Conservation (phyloP, 2,329 filamentous ascomycete genomes). For the Myriosclerotinia duriaeana region DNA sequence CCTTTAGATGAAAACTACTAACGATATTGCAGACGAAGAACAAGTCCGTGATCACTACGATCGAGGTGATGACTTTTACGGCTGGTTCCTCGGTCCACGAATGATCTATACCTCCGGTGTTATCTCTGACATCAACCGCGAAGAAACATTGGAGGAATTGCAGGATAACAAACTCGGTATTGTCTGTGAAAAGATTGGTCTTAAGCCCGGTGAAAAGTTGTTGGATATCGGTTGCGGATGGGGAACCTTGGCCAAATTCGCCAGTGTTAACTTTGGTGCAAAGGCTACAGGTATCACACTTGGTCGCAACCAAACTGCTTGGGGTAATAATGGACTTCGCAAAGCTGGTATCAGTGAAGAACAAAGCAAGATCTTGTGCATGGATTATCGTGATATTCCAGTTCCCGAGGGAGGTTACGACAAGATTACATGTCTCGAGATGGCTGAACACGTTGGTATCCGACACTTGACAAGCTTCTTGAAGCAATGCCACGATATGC, state of each 20-base stretch:
- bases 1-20: conserved; percentile 34
- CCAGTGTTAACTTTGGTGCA: conserved; percentile 86
- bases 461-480: conserved; percentile 81
- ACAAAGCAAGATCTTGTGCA: conserved; percentile 90
- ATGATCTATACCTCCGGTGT: conserved; percentile 99
- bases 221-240: conserved; percentile 97
- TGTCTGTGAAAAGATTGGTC: conserved; percentile 91
- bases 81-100: conserved; percentile 95
- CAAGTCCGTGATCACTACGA: conserved; percentile 98
- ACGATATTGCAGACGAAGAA: conserved; percentile 72
- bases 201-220: conserved; percentile 77
- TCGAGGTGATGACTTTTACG: conserved; percentile 96
- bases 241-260: conserved; percentile 93
- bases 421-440: conserved; percentile 96
- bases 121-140: conserved; percentile 80
- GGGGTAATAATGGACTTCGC: conserved; percentile 89
- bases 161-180: conserved; percentile 97
- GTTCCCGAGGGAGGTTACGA: conserved; percentile 76
- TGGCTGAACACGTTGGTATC: conserved; percentile 98
- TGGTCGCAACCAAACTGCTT: conserved; percentile 92
- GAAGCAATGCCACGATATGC: conserved; percentile 87
- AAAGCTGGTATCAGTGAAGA: conserved; percentile 78
- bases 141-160: conserved; percentile 90
- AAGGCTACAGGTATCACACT: conserved; percentile 85
- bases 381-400: conserved; percentile 95